These are phyloP conservation scores for Ustilago xerochloae DNA, from an alignment of 1,284 basidiomycete genomes.

Conservation along the genomic window DNA sequence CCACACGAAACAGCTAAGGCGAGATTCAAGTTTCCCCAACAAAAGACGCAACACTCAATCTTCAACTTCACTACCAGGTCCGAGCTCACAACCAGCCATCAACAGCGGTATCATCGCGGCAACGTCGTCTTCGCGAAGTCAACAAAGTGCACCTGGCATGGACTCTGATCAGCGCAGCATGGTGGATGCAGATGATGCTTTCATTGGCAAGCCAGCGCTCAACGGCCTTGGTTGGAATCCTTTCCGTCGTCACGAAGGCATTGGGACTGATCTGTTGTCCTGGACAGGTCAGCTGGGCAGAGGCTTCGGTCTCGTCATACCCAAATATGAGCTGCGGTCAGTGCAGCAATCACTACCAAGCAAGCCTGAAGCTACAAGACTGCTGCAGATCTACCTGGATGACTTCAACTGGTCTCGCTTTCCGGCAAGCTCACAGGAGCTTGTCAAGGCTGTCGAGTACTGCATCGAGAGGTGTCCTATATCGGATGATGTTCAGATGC, in stretches of 20 bases:
- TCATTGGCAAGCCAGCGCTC: slow-evolving; percentile 43
- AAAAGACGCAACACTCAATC: too few species aligned
- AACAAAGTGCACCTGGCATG: slow-evolving; percentile 13
- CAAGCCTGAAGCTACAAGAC: slow-evolving; percentile 25
- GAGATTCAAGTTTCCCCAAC: too few species aligned
- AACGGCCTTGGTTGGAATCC: slow-evolving; percentile 47
- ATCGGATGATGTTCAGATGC: slow-evolving; percentile 42
- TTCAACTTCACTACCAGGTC: slow-evolving; percentile 3
- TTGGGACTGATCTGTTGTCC: slow-evolving; percentile 40
- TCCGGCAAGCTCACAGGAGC: slow-evolving; percentile 22
- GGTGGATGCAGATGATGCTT: slow-evolving; percentile 49
- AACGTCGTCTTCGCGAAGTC: slow-evolving; percentile 22
- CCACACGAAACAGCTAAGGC: not conserved
- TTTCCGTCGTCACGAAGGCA: slow-evolving; percentile 39
- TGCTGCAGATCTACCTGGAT: slow-evolving; percentile 37
- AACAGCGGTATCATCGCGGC: not conserved
- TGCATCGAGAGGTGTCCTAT: slow-evolving; percentile 32
- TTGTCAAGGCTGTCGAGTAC: slow-evolving; percentile 16
- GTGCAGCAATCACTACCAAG: slow-evolving; percentile 42
- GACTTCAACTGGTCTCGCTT: slow-evolving; percentile 49
- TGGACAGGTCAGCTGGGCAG: slow-evolving; percentile 45
- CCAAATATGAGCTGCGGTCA: slow-evolving; percentile 43
- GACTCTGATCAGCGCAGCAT: slow-evolving; percentile 46
- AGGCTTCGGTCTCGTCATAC: slow-evolving; percentile 44
- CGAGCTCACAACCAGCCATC: slow-evolving; percentile 11